These are phyloP conservation scores for Solanum megistacrolobum DNA, from an alignment of 257 asterid species.

Conservation along the genomic window DNA sequence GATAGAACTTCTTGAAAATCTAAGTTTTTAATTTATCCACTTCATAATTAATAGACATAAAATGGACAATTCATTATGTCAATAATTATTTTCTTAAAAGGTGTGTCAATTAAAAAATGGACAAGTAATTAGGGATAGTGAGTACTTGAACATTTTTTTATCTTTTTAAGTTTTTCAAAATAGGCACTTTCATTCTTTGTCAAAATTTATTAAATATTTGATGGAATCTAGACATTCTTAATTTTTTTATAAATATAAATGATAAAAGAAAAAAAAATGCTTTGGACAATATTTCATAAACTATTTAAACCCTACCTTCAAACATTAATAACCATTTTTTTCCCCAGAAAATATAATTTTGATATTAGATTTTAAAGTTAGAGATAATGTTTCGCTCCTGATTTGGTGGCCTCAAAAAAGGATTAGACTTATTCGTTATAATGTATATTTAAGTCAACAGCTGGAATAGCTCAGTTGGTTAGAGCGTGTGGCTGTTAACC, in stretches of 20 bases:
- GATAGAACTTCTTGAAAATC: no score
- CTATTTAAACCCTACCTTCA: not conserved
- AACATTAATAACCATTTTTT: not conserved
- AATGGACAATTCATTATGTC: no score
- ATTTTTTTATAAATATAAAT: not conserved
- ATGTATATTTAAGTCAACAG: not conserved
- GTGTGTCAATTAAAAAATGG: no score
- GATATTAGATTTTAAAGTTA: not conserved
- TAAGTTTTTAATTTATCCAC: no score
- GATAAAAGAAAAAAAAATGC: not conserved
- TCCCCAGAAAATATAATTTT: not conserved
- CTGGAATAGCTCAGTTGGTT: constrained; percentile 99
- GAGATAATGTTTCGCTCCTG: not conserved
- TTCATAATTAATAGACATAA: no score
- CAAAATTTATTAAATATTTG: not conserved
- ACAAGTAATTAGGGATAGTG: no score
- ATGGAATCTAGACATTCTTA: not conserved
- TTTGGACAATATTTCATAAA: not conserved
- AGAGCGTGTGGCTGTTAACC: constrained; percentile 99
- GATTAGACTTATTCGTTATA: rapidly evolving
- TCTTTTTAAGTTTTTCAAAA: not conserved
- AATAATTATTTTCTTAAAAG: no score
- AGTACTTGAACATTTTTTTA: not conserved
- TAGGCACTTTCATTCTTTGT: not conserved
- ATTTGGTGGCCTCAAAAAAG: not conserved